Conservation (phyloP, 345 rosid species). For the Eucalyptus cloeziana region DNA sequence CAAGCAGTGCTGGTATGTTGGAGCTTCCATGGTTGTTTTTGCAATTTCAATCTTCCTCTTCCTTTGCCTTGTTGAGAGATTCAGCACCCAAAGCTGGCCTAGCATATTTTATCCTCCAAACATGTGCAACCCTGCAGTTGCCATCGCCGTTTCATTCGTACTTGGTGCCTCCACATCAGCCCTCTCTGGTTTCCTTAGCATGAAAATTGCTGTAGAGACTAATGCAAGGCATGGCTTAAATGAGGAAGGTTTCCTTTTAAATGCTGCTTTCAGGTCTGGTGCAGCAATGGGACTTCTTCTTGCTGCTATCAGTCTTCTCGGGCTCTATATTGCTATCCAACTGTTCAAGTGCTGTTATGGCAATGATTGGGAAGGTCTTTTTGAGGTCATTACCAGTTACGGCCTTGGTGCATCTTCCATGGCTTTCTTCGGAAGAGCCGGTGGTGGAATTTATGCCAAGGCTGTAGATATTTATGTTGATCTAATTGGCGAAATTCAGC, state of each 20-base stretch:
- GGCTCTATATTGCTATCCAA: not conserved
- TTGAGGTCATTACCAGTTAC: not conserved
- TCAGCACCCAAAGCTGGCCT: not conserved
- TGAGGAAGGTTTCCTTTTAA: too few relatives aligned
- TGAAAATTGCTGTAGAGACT: slow-evolving; percentile 30
- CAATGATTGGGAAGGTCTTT: not conserved
- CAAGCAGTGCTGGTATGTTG: not conserved
- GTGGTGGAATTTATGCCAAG: not conserved
- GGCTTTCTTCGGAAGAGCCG: not conserved
- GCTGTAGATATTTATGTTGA: not conserved
- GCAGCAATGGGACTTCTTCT: not conserved
- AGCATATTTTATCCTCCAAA: not conserved
- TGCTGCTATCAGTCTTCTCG: not conserved
- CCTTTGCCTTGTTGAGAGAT: not conserved
- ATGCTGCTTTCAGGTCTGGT: not conserved
- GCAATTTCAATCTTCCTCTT: not conserved
- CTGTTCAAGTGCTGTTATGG: not conserved
- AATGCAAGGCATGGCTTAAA: slow-evolving; percentile 11
- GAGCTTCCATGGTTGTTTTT: not conserved
- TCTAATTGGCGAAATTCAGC: too few relatives aligned
- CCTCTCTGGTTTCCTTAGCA: slow-evolving; percentile 20
- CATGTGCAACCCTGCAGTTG: not conserved
- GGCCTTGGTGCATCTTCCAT: not conserved
- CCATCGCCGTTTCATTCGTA: not conserved
- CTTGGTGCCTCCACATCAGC: slow-evolving; percentile 26